Conservation (phyloP, 495 filamentous ascomycete genomes). For the Mycothermus thermophilus region DNA sequence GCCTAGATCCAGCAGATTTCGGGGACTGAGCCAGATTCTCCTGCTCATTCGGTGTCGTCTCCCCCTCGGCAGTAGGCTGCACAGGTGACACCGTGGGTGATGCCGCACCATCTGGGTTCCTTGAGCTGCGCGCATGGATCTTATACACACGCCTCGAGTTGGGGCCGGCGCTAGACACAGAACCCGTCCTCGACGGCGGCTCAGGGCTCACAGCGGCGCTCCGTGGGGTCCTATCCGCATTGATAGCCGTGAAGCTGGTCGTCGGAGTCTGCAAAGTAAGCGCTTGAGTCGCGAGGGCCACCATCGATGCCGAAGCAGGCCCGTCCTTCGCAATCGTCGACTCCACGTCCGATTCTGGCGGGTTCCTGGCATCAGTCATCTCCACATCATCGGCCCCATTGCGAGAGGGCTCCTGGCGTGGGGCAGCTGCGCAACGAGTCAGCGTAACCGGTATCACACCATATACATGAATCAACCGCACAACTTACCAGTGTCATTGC, state of each 20-base stretch:
- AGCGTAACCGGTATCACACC: too few species aligned
- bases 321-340: too few species aligned
- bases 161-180: background rate
- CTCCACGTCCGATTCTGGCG: too few species aligned
- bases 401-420: too few species aligned
- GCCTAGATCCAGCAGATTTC: background rate
- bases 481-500: too few species aligned
- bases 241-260: conserved; percentile 3
- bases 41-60: conserved; percentile 11
- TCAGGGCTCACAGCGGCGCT: conserved; percentile 2
- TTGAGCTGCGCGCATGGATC: conserved; percentile 11
- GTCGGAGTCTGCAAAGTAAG: conserved; percentile 4
- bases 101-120: background rate
- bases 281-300: conserved; percentile 10
- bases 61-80: background rate
- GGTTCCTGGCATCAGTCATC: conserved; percentile 7
- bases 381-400: conserved; percentile 10
- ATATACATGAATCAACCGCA: too few species aligned
- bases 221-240: background rate
- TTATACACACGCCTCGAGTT: conserved; percentile 11
- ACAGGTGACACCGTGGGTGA: background rate
- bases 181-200: conserved; percentile 3
- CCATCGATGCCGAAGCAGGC: too few species aligned
- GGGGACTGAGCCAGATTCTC: conserved; percentile 9
- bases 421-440: too few species aligned